phyloP scores from a whole-genome alignment of 2,329 filamentous ascomycete genomes.

The Calonectria leucothoes region DNA sequence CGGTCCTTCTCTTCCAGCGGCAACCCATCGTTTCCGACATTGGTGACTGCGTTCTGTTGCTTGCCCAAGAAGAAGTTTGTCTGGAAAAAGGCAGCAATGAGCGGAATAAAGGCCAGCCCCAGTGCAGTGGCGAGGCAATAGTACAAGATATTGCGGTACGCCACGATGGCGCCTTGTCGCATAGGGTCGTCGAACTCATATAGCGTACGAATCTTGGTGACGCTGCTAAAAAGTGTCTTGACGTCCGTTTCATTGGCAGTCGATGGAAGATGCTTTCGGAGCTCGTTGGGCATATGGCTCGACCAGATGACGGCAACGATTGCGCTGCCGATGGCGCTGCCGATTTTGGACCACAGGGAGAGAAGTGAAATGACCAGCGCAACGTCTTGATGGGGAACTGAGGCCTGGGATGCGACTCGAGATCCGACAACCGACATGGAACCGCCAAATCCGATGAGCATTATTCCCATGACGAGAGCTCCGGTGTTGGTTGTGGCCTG shows the following conservation, averaged over 20 bases:
- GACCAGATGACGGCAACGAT: conserved; percentile 52
- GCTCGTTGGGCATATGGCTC: conserved; percentile 41
- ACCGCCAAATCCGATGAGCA: conserved; percentile 49
- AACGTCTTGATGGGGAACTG: conserved; percentile 53
- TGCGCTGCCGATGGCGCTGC: conserved; percentile 49
- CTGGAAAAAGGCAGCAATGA: conserved; percentile 51
- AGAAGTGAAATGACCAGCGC: conserved; percentile 48
- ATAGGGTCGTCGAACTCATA: conserved; percentile 48
- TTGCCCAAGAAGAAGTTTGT: conserved; percentile 51
- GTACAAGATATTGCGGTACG: conserved; percentile 49
- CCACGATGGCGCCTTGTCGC: conserved; percentile 45
- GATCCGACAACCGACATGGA: conserved; percentile 51
- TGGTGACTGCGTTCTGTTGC: conserved; percentile 45
- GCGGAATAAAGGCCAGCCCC: conserved; percentile 46
- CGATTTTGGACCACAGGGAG: conserved; percentile 51
- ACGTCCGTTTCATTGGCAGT: conserved; percentile 33
- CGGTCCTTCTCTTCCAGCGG: conserved; percentile 32
- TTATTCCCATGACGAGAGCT: conserved; percentile 44
- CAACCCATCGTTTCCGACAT: conserved; percentile 42
- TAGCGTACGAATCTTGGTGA: conserved; percentile 45
- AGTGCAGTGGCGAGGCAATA: conserved; percentile 48
- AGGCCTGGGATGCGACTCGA: conserved; percentile 51
- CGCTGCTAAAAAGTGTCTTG: conserved; percentile 46
- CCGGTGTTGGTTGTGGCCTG: conserved; percentile 44
- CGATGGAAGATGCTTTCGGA: conserved; percentile 38